These are phyloP conservation scores for Beauveria sp. DNA, from an alignment of 2,329 filamentous ascomycete species.

Conservation along the genomic window DNA sequence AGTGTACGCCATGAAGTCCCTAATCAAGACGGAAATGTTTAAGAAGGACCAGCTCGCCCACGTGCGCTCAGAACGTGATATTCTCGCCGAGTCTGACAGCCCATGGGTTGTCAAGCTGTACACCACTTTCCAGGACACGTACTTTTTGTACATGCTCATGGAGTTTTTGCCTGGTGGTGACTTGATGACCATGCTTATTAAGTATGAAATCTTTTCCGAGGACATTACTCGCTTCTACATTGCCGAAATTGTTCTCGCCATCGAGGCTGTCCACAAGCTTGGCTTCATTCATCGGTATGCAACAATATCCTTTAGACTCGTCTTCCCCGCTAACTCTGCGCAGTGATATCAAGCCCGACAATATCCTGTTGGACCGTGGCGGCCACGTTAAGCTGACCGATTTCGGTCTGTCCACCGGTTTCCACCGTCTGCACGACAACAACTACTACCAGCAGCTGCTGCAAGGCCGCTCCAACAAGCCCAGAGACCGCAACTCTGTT, in stretches of 20 bases:
- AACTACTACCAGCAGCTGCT: conserved; percentile 97
- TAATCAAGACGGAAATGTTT: conserved; percentile 99
- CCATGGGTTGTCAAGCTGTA: conserved; percentile 98
- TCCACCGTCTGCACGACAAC: conserved; percentile 96
- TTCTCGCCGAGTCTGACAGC: conserved; percentile 97
- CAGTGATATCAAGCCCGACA: conserved; percentile 98
- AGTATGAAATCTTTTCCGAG: conserved; percentile 98
- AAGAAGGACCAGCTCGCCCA: conserved; percentile 98
- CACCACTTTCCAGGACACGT: conserved; percentile 93
- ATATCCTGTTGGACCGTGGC: conserved; percentile 89
- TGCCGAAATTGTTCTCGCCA: conserved; percentile 95
- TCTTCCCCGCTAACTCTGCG: background rate
- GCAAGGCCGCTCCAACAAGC: conserved; percentile 65
- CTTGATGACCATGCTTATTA: conserved; percentile 99
- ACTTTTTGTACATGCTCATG: conserved; percentile 98
- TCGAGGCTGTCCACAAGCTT: conserved; percentile 94
- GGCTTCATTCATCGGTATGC: conserved; percentile 95
- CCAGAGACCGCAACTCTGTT: conserved; percentile 82
- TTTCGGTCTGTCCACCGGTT: conserved; percentile 94
- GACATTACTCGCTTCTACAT: conserved; percentile 99
- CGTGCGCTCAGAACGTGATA: conserved; percentile 94
- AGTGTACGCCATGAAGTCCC: conserved; percentile 95
- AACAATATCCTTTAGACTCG: background rate
- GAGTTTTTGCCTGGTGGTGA: conserved; percentile 97
- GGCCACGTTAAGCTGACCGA: conserved; percentile 98